Evolutionary conservation across 1,284 basidiomycete genomes (phyloP).

Genomic region (Mycena sp.): DNA sequence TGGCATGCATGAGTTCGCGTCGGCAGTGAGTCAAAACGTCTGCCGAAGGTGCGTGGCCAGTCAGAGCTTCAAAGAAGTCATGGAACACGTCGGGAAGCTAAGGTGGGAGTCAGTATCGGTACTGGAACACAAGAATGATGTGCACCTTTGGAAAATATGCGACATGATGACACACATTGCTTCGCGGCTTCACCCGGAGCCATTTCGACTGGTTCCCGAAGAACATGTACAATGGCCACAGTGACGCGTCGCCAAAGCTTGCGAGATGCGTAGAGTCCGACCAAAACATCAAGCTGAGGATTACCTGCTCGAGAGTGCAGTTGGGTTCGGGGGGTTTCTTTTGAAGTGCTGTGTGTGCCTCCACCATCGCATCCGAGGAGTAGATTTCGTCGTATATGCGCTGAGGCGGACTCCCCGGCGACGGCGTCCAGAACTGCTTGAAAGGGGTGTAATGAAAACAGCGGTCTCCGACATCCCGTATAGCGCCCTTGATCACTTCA

Average conservation of each 20-base stretch:
- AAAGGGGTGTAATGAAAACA: constrained; percentile 30
- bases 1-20: constrained; percentile 41
- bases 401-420: constrained; percentile 8
- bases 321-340: constrained; percentile 19
- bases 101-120: background rate
- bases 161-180: constrained; percentile 42
- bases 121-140: background rate
- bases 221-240: constrained; percentile 51
- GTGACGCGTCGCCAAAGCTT: constrained; percentile 42
- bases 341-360: constrained; percentile 28
- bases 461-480: constrained; percentile 1
- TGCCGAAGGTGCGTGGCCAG: background rate
- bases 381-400: constrained; percentile 35
- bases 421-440: constrained; percentile 28
- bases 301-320: constrained; percentile 32
- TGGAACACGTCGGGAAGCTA: background rate
- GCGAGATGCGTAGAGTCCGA: constrained; percentile 48
- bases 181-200: constrained; percentile 17
- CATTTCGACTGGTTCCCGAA: constrained; percentile 51
- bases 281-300: constrained; percentile 39
- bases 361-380: constrained; percentile 28
- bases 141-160: constrained; percentile 44
- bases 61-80: constrained; percentile 4
- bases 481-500: constrained; percentile 17
- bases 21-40: constrained; percentile 35